Evolutionary conservation across 306 rosid species (phyloP), one percentile per base, ranked within the genome.

Genomic region (Delonix regia): DNA sequence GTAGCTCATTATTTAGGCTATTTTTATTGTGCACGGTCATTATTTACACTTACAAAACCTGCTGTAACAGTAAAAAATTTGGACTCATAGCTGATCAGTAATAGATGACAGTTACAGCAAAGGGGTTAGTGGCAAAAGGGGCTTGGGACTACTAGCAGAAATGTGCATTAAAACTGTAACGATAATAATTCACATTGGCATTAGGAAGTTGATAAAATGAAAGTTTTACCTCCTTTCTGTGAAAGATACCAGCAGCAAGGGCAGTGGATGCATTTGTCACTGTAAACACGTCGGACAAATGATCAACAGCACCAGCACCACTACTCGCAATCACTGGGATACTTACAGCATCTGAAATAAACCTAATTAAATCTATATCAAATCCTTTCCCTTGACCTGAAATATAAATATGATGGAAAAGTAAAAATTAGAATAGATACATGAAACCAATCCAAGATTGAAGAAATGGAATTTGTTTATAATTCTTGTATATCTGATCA

Each of bases 291-390:
- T 93, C 98, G 9, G 94, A 85, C 70, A 96, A 96, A 89, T 96
- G 99, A 51, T 85, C 83, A 53, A 81, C 85, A 80, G 71, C 38
- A 12, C 99, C 99, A 22, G 99, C 99, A 41, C 99, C 99, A 44
- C 98, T 96, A 78, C 99, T 96, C 51, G 99, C 99, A 7, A 96
- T 96, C 82, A 96, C 99, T 0, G 99, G 99, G 83, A 96, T 91
- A 81, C 75, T 86, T 41, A 91, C 99, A 47, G 97, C 89, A 76
- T 93, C 93, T 59, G 99, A 93, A 78, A 96, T 87, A 73, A 87
- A 74, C 89, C 87, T 83, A 25, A 93, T 57, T 21, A 96, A 71
- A 76, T 90, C 96, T 51, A 85, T 79, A 78, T 96, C 99, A 74
- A 93, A 93, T 47, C 99, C 99, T 84, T 90, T 90, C 75, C 97